These are phyloP conservation scores for Globisporangium yorkense DNA, from an alignment of 352 stramenopile species.

Conservation along the genomic window DNA sequence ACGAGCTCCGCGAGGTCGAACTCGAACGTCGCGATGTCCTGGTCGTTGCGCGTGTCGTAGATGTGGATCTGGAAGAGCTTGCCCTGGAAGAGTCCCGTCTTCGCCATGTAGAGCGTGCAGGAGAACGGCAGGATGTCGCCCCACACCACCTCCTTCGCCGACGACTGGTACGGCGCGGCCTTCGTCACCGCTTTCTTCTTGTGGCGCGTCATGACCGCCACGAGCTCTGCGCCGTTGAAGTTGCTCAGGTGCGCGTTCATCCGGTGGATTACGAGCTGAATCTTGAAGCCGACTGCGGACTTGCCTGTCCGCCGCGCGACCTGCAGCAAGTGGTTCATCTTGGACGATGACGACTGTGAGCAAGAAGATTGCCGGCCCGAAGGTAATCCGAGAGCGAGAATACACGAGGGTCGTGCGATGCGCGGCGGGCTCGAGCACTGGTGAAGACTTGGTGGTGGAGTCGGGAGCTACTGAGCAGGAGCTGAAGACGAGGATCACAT, in stretches of 20 bases:
- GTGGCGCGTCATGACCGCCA: constrained; percentile 57
- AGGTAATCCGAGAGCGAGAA: too few species aligned
- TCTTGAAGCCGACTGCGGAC: constrained; percentile 51
- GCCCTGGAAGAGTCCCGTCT: constrained; percentile 61
- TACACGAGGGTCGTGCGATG: too few species aligned
- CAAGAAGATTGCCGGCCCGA: neutral
- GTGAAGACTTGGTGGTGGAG: too few species aligned
- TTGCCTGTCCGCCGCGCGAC: constrained; percentile 59
- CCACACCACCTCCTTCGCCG: constrained; percentile 59
- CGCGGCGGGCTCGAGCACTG: too few species aligned
- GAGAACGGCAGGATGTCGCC: constrained; percentile 72
- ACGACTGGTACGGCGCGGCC: constrained; percentile 34
- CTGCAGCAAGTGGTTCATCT: constrained; percentile 64
- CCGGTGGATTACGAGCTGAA: constrained; percentile 64
- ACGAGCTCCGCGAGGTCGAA: constrained; percentile 66
- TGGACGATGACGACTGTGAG: neutral
- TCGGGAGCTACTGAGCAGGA: too few species aligned
- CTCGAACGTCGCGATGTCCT: constrained; percentile 53
- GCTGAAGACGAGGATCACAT: too few species aligned
- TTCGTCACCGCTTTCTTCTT: constrained; percentile 71
- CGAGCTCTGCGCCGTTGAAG: constrained; percentile 44
- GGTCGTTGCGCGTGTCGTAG: constrained; percentile 49
- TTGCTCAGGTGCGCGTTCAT: constrained; percentile 45
- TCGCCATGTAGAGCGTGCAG: constrained; percentile 69
- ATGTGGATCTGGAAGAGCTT: constrained; percentile 68